Conservation (phyloP, 2,329 filamentous ascomycete genomes). For the Neurospora sp. region DNA sequence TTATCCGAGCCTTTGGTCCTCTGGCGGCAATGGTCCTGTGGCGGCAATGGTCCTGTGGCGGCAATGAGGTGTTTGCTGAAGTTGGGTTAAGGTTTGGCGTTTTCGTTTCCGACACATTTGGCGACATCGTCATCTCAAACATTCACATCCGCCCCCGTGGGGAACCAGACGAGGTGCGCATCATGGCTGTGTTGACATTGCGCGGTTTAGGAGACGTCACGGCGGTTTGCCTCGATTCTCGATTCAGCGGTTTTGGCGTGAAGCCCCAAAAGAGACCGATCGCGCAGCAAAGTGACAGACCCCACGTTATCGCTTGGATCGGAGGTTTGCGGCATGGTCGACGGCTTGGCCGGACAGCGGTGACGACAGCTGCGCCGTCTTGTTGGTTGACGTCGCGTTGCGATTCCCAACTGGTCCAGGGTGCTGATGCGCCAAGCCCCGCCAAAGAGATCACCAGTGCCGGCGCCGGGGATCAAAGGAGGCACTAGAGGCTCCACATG, state of each 20-base stretch:
- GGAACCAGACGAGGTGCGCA: neutral
- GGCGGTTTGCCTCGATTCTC: neutral
- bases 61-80: neutral
- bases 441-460: neutral
- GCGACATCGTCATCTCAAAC: constrained; percentile 4
- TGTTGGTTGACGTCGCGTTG: neutral
- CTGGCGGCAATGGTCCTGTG: neutral
- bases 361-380: neutral
- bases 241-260: neutral
- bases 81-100: constrained; percentile 9
- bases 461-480: neutral
- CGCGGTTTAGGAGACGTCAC: neutral
- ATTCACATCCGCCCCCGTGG: neutral
- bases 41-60: neutral
- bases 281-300: neutral
- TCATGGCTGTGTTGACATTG: neutral
- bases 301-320: neutral
- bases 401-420: neutral
- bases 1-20: neutral
- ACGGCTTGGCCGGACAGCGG: neutral
- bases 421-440: neutral
- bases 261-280: neutral
- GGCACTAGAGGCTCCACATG: neutral
- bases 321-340: neutral
- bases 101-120: neutral